Evolutionary conservation across 441 rosid genomes (phyloP).

Genomic region (Isatis lusitanica): DNA sequence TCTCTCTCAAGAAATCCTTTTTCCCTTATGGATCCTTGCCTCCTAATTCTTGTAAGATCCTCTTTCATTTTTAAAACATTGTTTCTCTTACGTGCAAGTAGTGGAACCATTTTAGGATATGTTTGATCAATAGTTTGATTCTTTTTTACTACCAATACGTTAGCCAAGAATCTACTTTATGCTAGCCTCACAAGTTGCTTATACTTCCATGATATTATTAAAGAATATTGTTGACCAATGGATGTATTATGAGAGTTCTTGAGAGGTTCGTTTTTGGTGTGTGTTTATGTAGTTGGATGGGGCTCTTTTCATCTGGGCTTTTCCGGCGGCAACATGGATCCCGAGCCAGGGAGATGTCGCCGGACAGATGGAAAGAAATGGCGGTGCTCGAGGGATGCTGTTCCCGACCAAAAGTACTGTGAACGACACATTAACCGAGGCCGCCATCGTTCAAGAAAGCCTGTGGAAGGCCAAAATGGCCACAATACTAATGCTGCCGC

Average conservation of each 20-base stretch:
- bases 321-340: constrained; percentile 52
- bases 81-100: no score
- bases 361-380: constrained; percentile 92
- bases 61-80: not conserved
- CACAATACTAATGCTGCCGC: constrained; percentile 51
- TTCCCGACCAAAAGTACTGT: constrained; percentile 76
- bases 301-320: constrained; percentile 61
- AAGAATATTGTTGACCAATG: not conserved
- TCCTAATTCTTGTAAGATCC: constrained; percentile 54
- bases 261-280: not conserved
- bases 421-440: constrained; percentile 84
- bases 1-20: constrained; percentile 57
- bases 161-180: constrained; percentile 2
- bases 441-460: constrained; percentile 96
- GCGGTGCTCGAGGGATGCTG: constrained; percentile 86
- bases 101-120: not conserved
- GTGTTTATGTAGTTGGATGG: constrained; percentile 52
- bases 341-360: constrained; percentile 81
- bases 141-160: not conserved
- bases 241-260: not conserved
- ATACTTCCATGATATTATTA: not conserved
- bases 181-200: not conserved
- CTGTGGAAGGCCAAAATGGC: constrained; percentile 74
- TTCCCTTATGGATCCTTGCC: constrained; percentile 40
- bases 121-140: not conserved